Evolutionary conservation across 176 grass and related monocot species (phyloP).

Genomic region (Bromus sterilis): DNA sequence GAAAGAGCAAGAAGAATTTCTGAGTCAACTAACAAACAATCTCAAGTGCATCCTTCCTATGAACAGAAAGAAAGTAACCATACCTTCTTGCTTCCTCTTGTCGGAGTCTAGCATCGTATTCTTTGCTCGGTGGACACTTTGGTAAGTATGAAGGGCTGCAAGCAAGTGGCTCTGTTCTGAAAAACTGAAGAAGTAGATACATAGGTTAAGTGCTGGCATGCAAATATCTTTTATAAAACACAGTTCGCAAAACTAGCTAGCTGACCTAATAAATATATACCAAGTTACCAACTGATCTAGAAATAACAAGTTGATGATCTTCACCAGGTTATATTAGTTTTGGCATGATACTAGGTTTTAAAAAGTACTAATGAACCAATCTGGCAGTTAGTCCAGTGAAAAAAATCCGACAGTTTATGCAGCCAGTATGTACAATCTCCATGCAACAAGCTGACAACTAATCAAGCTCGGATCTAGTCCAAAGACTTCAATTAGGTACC

Average conservation of each 20-base stretch:
- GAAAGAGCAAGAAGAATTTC: conserved; percentile 5
- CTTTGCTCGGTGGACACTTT: conserved; percentile 79
- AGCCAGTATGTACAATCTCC: neutral
- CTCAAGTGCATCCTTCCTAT: neutral
- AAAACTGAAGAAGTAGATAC: conserved; percentile 53
- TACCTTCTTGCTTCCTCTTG: conserved; percentile 50
- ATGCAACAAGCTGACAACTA: neutral
- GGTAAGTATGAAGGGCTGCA: conserved; percentile 73
- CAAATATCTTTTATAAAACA: neutral
- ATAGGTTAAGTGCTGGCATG: neutral
- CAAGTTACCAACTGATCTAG: neutral
- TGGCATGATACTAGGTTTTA: neutral
- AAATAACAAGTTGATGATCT: neutral
- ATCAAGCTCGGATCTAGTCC: neutral
- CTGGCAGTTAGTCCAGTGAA: neutral
- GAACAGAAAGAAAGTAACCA: neutral
- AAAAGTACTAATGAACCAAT: conserved; percentile 8
- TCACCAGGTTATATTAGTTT: neutral
- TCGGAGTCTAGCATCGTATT: conserved; percentile 62
- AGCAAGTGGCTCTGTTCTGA: conserved; percentile 49
- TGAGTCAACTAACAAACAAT: neutral
- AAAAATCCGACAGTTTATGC: neutral
- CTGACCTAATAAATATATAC: neutral
- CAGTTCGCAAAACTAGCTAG: neutral
- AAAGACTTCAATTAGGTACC: neutral